Base-by-base conservation (phyloP, 345 rosid species). In the Hibiscus mutabilis region DNA sequence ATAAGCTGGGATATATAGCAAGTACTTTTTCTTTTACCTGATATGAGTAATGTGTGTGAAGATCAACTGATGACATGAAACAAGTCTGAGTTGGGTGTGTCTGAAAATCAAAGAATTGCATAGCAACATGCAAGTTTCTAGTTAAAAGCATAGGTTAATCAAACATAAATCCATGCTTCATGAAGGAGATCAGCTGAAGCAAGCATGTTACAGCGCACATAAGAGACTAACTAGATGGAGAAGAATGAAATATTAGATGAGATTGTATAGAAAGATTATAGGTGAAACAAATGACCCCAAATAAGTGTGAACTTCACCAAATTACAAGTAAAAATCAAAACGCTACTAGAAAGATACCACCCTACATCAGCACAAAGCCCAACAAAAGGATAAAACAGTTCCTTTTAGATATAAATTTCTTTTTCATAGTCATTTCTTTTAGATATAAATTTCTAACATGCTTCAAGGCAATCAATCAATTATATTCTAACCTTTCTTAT, bases 61-160 rank as follows among this genome's bases (percentile, higher is more conserved):
- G 89, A 86, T 92, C 99, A 67, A 95, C 97, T 5, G 99, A 95
- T 59, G 99, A 95, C 99, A 92, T 95, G 85, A 95, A 95, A 82
- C 96, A 95, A 64, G 96, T 90, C 78, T 95, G 98, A 1, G 98
- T 81, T 56, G 99, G 99, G 75, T 95, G 98, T 16, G 99, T 95
- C 99, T 95, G 91, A 74, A 82, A 82, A 75, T 47, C 52, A 73
- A 76, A 71, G 22, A 80, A 78, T 74, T 69, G 70, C 64, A 55
- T 13, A 52, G 31, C 19, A 46, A 25, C 37, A 25, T 25, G 16
- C 42, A 25, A 47, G 57, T 25, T 66, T 66, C 58, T 66, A 6
- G 3, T 12, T 6, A 42, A 47, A 47, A 15, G 25, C 70, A 25
- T 49, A 27, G 22, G 4, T 49, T 67, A 9, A 53, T 49, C 42